Evolutionary conservation across 2,329 filamentous ascomycete genomes (phyloP).

Genomic region (Ophiocordyceps camponoti-saundersi): DNA sequence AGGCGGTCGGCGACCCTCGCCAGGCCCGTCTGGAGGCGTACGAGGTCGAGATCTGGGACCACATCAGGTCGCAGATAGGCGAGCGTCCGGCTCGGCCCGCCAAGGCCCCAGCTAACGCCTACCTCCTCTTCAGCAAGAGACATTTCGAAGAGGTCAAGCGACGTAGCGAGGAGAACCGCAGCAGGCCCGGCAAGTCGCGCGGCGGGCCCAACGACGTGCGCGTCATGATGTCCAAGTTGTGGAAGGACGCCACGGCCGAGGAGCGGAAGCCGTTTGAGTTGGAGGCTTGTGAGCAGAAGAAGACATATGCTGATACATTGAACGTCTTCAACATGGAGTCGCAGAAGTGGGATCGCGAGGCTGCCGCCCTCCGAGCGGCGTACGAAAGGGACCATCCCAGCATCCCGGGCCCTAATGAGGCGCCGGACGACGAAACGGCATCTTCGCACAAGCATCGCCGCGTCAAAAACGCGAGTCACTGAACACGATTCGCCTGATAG

Average conservation of each 20-base stretch:
- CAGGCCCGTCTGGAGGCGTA: conserved; percentile 38
- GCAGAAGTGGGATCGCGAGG: conserved; percentile 55
- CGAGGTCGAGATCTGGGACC: conserved; percentile 33
- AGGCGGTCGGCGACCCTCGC: conserved; percentile 27
- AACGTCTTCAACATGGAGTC: conserved; percentile 43
- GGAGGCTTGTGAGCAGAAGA: conserved; percentile 54
- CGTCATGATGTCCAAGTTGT: conserved; percentile 74
- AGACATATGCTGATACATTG: conserved; percentile 39
- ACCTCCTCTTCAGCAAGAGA: conserved; percentile 73
- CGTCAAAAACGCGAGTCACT: conserved; percentile 16
- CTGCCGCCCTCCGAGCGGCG: conserved; percentile 31
- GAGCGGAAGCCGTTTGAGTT: conserved; percentile 65
- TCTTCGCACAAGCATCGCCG: conserved; percentile 15
- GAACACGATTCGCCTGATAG: neutral
- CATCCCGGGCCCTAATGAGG: conserved; percentile 9
- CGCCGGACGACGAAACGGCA: conserved; percentile 4
- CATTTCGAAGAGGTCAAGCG: conserved; percentile 46
- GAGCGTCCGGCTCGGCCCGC: conserved; percentile 54
- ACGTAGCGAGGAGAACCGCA: conserved; percentile 47
- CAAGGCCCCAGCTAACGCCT: conserved; percentile 67
- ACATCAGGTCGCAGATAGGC: conserved; percentile 45
- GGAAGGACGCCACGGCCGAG: conserved; percentile 59
- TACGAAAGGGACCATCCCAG: conserved; percentile 36
- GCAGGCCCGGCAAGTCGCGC: conserved; percentile 43
- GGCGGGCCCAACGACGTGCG: conserved; percentile 67